These are phyloP conservation scores for Beauveria scarabaeidicola DNA, from an alignment of 2,329 filamentous ascomycete genomes.

Conservation along the genomic window DNA sequence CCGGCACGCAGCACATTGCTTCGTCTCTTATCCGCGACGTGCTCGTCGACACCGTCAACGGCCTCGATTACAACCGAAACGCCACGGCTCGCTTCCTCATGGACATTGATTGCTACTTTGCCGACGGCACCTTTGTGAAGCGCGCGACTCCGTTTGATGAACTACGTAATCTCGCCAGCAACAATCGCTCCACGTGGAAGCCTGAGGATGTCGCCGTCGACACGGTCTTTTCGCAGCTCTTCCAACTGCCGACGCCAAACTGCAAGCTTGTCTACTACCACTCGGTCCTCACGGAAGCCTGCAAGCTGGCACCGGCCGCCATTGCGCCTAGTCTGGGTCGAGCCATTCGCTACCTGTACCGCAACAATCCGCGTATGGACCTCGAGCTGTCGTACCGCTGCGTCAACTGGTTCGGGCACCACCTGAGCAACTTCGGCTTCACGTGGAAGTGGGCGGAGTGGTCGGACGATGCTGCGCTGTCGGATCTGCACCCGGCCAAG, in stretches of 20 bases:
- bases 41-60: conserved; percentile 86
- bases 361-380: conserved; percentile 73
- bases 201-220: conserved; percentile 97
- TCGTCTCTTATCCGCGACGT: conserved; percentile 78
- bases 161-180: conserved; percentile 58
- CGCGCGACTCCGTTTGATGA: conserved; percentile 89
- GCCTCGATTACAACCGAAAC: conserved; percentile 86
- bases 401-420: conserved; percentile 95
- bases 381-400: conserved; percentile 81
- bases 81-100: conserved; percentile 81
- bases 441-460: conserved; percentile 99
- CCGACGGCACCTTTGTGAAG: conserved; percentile 83
- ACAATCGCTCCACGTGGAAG: conserved; percentile 77
- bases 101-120: conserved; percentile 91
- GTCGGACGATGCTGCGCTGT: conserved; percentile 74
- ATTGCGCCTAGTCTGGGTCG: conserved; percentile 89
- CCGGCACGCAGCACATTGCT: conserved; percentile 64
- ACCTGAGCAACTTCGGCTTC: conserved; percentile 97
- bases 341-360: conserved; percentile 86
- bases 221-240: conserved; percentile 90
- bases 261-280: conserved; percentile 97
- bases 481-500: conserved; percentile 76
- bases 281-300: conserved; percentile 85
- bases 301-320: conserved; percentile 92
- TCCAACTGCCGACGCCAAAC: conserved; percentile 77